A percentile compares a stretch with the other conserved stretches of the same genome.
These are phyloP conservation scores for Heritiera fomes DNA, from an alignment of 345 rosid genomes.

Conservation along the genomic window DNA sequence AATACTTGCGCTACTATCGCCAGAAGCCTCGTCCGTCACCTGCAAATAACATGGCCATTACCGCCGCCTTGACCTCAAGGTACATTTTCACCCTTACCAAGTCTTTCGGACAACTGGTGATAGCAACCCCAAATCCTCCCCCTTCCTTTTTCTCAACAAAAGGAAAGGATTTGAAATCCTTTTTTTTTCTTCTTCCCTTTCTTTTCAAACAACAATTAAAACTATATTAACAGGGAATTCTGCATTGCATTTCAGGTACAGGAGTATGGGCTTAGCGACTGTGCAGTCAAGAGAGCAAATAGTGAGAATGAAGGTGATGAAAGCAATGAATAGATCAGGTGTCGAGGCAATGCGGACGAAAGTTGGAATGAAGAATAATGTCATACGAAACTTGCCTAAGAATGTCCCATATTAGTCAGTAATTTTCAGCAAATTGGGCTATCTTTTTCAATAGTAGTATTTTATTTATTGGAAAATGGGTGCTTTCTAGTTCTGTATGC, in stretches of 20 bases:
- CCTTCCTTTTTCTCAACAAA: neutral
- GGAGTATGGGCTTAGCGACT: slow-evolving; percentile 81
- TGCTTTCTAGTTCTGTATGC: neutral
- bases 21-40: slow-evolving; percentile 91
- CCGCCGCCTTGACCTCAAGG: slow-evolving; percentile 81
- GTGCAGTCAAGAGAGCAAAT: slow-evolving; percentile 69
- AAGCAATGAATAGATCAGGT: slow-evolving; percentile 62
- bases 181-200: neutral
- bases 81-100: slow-evolving; percentile 26
- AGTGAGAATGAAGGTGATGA: slow-evolving; percentile 77
- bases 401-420: slow-evolving; percentile 62
- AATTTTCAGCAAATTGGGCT: neutral
- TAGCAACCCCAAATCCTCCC: neutral
- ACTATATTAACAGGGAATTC: neutral
- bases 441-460: neutral
- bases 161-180: neutral
- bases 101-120: neutral
- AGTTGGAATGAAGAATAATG: slow-evolving; percentile 78
- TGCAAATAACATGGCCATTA: slow-evolving; percentile 46
- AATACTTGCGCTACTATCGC: slow-evolving; percentile 79
- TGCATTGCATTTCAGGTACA: slow-evolving; percentile 51
- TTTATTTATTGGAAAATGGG: neutral
- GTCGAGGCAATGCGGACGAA: slow-evolving; percentile 75
- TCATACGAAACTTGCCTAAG: slow-evolving; percentile 80
- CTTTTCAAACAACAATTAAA: neutral